Evolutionary conservation across 1,284 basidiomycete species (phyloP).

Genomic region (Cystobasidiaceae sp.): DNA sequence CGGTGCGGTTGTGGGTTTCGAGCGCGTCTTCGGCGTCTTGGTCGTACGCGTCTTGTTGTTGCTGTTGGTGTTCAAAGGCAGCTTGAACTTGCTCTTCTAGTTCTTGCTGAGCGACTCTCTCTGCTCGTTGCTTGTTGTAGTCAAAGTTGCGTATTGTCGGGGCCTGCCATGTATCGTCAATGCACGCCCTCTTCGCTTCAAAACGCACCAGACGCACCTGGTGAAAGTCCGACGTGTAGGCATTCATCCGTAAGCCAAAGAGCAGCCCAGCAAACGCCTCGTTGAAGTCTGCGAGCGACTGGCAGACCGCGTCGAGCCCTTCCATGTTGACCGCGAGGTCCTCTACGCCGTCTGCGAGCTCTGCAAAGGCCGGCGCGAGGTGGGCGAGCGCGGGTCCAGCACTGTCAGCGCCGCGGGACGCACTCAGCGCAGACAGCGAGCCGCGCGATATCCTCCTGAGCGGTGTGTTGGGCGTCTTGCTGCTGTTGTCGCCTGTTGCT

Average conservation of each 20-base stretch:
- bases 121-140: constrained; percentile 20
- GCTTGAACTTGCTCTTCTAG: background rate
- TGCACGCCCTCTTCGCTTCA: background rate
- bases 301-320: constrained; percentile 41
- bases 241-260: constrained; percentile 48
- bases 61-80: background rate
- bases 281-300: constrained; percentile 46
- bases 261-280: constrained; percentile 47
- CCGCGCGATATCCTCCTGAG: constrained; percentile 31
- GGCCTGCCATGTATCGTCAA: constrained; percentile 21
- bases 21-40: background rate
- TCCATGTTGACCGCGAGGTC: constrained; percentile 46
- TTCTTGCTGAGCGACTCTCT: background rate
- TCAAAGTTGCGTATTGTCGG: constrained; percentile 37
- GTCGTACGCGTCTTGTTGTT: background rate
- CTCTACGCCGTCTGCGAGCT: constrained; percentile 45
- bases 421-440: constrained; percentile 18
- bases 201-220: constrained; percentile 38
- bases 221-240: constrained; percentile 48
- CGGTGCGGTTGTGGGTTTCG: background rate
- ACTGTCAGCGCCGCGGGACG: constrained; percentile 8
- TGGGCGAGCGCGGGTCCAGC: constrained; percentile 43
- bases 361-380: constrained; percentile 43
- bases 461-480: constrained; percentile 11
- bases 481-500: background rate